phyloP scores from a whole-genome alignment of 305 asterid genomes.

The Rubia balearica region DNA sequence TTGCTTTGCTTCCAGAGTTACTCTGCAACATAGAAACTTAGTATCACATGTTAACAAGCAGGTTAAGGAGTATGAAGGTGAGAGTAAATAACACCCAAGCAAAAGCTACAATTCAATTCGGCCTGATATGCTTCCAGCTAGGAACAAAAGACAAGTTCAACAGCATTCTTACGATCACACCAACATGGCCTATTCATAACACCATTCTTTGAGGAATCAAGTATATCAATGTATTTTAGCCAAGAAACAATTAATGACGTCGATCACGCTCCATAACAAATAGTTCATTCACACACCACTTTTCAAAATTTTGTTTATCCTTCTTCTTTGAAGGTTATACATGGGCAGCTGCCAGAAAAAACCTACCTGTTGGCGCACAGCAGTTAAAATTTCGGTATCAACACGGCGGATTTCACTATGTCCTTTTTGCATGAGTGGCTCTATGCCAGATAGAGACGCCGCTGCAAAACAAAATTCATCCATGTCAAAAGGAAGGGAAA shows the following conservation, averaged over 20 bases:
- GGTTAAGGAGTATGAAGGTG: slow-evolving; percentile 3
- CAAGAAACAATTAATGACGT: neutral
- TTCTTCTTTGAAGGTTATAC: neutral
- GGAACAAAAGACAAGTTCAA: neutral
- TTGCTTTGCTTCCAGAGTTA: slow-evolving; percentile 89
- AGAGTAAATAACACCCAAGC: neutral
- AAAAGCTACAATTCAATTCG: slow-evolving; percentile 2
- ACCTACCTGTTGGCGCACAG: slow-evolving; percentile 97
- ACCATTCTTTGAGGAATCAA: neutral
- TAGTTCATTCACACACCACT: neutral
- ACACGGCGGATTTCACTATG: slow-evolving; percentile 84
- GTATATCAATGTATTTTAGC: neutral
- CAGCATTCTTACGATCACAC: neutral
- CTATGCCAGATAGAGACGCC: slow-evolving; percentile 91
- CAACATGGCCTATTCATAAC: neutral
- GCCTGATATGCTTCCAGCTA: neutral
- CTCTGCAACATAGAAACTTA: slow-evolving; percentile 39
- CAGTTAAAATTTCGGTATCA: slow-evolving; percentile 90
- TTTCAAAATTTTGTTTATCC: neutral
- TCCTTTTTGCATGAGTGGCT: slow-evolving; percentile 97
- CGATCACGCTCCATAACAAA: neutral
- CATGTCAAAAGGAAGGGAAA: slow-evolving; percentile 15
- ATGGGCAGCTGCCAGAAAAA: slow-evolving; percentile 10
- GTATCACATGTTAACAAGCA: slow-evolving; percentile 8
- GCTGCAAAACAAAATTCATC: slow-evolving; percentile 42